Base-by-base conservation (phyloP, 805 yeast genomes). In the Brettanomyces nanus region DNA sequence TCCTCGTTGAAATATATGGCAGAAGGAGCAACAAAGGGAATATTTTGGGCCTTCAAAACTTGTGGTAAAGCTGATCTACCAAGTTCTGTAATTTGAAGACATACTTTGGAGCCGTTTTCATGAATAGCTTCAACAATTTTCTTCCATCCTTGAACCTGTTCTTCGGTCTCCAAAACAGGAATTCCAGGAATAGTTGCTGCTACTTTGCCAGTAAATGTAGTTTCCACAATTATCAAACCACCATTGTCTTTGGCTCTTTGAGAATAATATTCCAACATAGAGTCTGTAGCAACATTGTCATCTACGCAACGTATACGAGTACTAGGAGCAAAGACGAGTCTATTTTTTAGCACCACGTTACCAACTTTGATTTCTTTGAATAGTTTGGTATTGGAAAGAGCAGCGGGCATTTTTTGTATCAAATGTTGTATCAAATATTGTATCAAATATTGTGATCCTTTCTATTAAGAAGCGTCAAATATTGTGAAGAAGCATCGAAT, bases 141-240 rank as follows among this genome's bases (percentile, higher is more conserved):
- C 44, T 62, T 65, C 80, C 82, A 77, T 4, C 65, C 67, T 15
- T 47, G 49, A 14, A 63, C 60, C 46, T 77, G 83, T 22, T 60
- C 56, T 5, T 67, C 65, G 20, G 59, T 65, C 58, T 64, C 67
- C 36, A 77, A 65, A 47, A 76, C 77, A 18, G 82, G 79, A 3
- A 61, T 69, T 23, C 54, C 41, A 13, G 52, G 54, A 41, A 61
- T 64, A 18, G 71, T 62, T 35, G 78, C 59, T 51, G 63, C 63
- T 62, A 54, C 40, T 2, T 59, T 49, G 11, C 74, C 59, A n/a
- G 67, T 65, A 47, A 64, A 66, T 1, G 80, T 69, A 11, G 77
- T 85, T 52, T 80, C 87, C 7, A 80, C 59, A 45, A 76, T 69
- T 23, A 79, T 44, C 43, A 81, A 56, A 14, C 83, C 69, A 15